These are phyloP conservation scores for Wickerhamiella azymoides DNA, from an alignment of 805 yeast species.

Conservation along the genomic window DNA sequence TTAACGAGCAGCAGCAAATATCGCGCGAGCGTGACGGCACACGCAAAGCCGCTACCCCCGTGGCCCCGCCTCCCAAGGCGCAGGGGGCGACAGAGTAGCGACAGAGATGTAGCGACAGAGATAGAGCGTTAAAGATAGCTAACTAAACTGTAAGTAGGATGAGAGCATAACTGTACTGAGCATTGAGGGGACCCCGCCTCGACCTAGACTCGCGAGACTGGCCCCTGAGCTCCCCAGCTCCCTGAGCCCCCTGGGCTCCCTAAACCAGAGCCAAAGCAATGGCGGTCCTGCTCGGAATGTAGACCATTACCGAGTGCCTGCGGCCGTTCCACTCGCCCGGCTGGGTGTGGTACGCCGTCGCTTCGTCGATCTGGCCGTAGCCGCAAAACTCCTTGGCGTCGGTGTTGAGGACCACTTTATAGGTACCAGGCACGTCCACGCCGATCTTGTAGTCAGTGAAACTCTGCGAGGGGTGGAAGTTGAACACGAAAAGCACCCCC, in stretches of 20 bases:
- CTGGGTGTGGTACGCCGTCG: constrained; percentile 49
- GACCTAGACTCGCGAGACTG: no score
- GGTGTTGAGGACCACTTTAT: constrained; percentile 58
- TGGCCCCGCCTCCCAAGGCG: background rate
- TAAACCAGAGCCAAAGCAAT: constrained; percentile 33
- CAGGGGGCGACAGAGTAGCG: no score
- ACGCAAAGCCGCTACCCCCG: background rate
- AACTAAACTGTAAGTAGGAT: no score
- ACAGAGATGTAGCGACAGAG: no score
- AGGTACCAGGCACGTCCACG: constrained; percentile 66
- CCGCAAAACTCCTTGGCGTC: constrained; percentile 71
- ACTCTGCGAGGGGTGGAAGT: constrained; percentile 77
- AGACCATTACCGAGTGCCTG: constrained; percentile 59
- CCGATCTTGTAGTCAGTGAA: constrained; percentile 83
- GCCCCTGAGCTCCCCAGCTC: no score
- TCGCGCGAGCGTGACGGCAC: constrained; percentile 17
- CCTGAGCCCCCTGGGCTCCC: no score
- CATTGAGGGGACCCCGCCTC: no score
- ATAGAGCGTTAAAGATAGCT: no score
- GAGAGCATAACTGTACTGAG: no score
- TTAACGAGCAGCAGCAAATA: constrained; percentile 18
- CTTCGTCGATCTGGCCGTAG: constrained; percentile 50
- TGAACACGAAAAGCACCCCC: constrained; percentile 71
- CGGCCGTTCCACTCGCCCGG: constrained; percentile 72
- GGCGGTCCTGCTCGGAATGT: constrained; percentile 66